A percentile compares a stretch with the other conserved stretches of the same genome.
phyloP scores from a whole-genome alignment of 192 early-diverging fungal genomes.

The Entrophospora sp. region DNA sequence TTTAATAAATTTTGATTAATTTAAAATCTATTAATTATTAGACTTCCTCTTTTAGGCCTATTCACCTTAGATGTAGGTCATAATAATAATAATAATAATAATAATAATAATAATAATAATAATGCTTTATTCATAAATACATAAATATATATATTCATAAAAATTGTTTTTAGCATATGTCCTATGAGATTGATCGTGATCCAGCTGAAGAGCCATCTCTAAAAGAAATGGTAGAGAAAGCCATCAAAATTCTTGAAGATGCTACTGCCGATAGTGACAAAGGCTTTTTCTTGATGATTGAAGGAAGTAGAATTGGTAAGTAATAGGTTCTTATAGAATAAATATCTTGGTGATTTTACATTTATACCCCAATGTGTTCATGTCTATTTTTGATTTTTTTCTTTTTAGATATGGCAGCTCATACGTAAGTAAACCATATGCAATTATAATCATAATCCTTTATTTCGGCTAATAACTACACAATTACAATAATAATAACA shows the following conservation, averaged over 20 bases:
- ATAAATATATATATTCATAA: too few relatives aligned
- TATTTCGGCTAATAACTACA: background rate
- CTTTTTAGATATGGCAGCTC: conserved; percentile 98
- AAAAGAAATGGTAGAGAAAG: conserved; percentile 73
- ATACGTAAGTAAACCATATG: conserved; percentile 41
- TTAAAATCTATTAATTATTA: too few relatives aligned
- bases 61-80: conserved; percentile 56
- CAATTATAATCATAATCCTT: background rate
- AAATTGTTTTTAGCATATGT: conserved; percentile 65
- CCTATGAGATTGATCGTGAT: conserved; percentile 80
- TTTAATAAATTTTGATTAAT: too few relatives aligned
- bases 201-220: conserved; percentile 63
- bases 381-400: too few relatives aligned
- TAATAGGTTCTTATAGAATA: too few relatives aligned
- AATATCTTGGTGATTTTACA: too few relatives aligned
- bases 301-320: conserved; percentile 79
- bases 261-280: conserved; percentile 39
- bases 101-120: too few relatives aligned
- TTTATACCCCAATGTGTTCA: too few relatives aligned
- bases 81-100: too few relatives aligned
- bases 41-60: conserved; percentile 65
- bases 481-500: background rate
- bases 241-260: conserved; percentile 56
- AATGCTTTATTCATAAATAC: too few relatives aligned
- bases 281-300: conserved; percentile 96